phyloP scores from a whole-genome alignment of 2,329 filamentous ascomycete species.

The Botrytis galanthina region DNA sequence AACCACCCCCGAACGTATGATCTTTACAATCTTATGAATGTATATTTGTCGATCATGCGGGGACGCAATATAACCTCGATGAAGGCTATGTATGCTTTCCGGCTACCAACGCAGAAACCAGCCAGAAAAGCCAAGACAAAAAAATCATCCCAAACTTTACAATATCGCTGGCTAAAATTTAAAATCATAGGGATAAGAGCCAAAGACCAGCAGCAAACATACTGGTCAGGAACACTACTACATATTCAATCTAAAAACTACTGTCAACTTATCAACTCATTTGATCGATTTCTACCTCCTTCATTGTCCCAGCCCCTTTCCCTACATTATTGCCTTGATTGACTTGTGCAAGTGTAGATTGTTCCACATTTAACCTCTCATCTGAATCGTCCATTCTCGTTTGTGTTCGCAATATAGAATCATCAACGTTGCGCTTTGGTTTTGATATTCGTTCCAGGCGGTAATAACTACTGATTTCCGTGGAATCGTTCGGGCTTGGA shows the following conservation, averaged over 20 bases:
- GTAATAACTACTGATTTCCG: not conserved
- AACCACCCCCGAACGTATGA: not conserved
- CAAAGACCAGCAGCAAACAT: not conserved
- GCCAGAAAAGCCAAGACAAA: not conserved
- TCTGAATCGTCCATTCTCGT: not conserved
- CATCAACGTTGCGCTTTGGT: not conserved
- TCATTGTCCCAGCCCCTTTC: not conserved
- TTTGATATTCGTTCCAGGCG: not conserved
- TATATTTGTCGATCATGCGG: not conserved
- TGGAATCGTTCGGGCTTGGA: not conserved
- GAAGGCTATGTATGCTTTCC: not conserved
- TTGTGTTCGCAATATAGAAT: constrained; percentile 9
- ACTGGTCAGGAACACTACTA: not conserved
- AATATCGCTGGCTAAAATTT: not conserved
- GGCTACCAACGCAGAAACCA: not conserved
- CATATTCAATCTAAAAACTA: too few species aligned
- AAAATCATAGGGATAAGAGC: not conserved
- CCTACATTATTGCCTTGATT: not conserved
- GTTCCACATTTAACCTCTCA: not conserved
- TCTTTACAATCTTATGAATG: not conserved
- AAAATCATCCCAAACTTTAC: not conserved
- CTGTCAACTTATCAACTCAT: not conserved
- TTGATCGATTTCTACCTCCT: not conserved
- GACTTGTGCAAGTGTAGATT: not conserved
- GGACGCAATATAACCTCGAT: not conserved